Conservation (phyloP, 345 rosid species). For the Raphanus sativus region DNA sequence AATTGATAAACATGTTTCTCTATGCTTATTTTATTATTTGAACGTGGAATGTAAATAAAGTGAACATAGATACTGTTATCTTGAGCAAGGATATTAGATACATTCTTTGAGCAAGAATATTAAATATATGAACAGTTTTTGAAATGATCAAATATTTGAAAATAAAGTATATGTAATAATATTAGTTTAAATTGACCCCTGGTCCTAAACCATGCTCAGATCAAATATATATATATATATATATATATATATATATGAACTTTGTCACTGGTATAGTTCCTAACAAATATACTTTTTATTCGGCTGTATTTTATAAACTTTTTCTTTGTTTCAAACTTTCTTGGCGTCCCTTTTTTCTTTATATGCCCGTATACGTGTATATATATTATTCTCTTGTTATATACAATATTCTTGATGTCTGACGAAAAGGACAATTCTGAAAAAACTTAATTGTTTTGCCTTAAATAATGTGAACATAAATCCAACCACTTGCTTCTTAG, state of each 20-base stretch:
- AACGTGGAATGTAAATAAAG: too few species aligned
- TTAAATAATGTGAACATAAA: conserved; percentile 10
- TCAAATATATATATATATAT: background rate
- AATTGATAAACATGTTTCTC: too few species aligned
- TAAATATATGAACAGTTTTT: too few species aligned
- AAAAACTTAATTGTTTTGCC: background rate
- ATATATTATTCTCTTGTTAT: background rate
- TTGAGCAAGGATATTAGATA: too few species aligned
- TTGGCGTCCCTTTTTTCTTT: too few species aligned
- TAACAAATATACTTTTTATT: background rate
- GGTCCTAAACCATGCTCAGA: background rate
- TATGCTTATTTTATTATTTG: too few species aligned
- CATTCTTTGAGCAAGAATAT: too few species aligned
- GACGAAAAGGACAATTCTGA: background rate
- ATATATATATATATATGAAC: background rate
- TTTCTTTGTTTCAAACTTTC: background rate
- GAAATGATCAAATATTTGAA: too few species aligned
- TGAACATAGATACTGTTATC: too few species aligned
- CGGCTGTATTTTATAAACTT: background rate
- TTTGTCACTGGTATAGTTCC: background rate
- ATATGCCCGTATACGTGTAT: too few species aligned
- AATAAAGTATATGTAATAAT: too few species aligned
- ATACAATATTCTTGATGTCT: background rate
- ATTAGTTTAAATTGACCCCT: background rate
- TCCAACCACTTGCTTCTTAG: conserved; percentile 20